A percentile compares a stretch with the other conserved stretches of the same genome.
Conservation (phyloP, 2,329 filamentous ascomycete species). For the Sordariomycetes sp. region DNA sequence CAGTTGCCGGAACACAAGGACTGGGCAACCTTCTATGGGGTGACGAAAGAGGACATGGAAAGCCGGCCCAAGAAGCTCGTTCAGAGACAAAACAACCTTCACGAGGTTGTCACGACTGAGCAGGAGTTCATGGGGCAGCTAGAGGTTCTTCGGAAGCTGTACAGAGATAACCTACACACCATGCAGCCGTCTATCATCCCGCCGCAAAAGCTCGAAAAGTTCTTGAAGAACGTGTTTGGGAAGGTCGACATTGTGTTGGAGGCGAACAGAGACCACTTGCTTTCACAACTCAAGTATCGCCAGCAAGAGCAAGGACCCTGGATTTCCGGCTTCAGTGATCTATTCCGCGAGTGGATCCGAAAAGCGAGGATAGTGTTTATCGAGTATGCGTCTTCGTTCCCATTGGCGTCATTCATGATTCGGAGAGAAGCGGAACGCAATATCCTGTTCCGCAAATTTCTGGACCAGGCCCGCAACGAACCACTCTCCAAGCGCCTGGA, state of each 20-base stretch:
- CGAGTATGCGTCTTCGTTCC: constrained; percentile 82
- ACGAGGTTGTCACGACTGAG: constrained; percentile 90
- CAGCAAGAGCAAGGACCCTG: constrained; percentile 95
- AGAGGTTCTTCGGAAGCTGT: constrained; percentile 72
- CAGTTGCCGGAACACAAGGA: constrained; percentile 57
- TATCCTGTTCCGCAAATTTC: constrained; percentile 71
- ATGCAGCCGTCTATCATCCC: constrained; percentile 71
- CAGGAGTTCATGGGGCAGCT: constrained; percentile 84
- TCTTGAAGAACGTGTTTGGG: constrained; percentile 77
- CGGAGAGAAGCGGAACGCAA: constrained; percentile 78
- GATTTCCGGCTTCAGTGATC: constrained; percentile 87
- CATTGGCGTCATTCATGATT: constrained; percentile 69
- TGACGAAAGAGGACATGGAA: constrained; percentile 66
- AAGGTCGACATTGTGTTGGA: constrained; percentile 79
- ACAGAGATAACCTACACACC: constrained; percentile 64
- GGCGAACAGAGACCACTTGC: constrained; percentile 83
- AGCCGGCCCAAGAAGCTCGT: constrained; percentile 72
- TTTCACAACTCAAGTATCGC: constrained; percentile 90
- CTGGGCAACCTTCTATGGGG: constrained; percentile 80
- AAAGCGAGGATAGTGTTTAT: constrained; percentile 84
- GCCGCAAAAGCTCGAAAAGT: constrained; percentile 64
- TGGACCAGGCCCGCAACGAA: constrained; percentile 68
- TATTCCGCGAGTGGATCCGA: constrained; percentile 96
- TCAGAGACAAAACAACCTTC: constrained; percentile 82
- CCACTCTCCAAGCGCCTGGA: constrained; percentile 70